phyloP scores from a whole-genome alignment of 495 filamentous ascomycete genomes.

The Hypoxylon rickii region DNA sequence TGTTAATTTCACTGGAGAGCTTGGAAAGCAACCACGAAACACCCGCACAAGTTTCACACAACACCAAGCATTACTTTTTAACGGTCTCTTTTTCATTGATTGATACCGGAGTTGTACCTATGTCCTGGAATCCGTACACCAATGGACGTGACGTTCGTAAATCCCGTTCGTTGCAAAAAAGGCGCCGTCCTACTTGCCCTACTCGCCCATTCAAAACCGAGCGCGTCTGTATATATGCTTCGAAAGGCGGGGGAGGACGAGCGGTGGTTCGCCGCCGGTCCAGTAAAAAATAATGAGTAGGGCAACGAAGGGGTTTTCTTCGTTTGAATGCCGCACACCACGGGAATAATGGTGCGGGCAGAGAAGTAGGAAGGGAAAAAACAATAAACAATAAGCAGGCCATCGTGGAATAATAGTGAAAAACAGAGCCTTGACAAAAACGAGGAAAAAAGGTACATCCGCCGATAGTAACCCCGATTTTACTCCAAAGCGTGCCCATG shows the following conservation, averaged over 20 bases:
- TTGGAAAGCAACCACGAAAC: too few relatives aligned
- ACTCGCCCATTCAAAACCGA: slow-evolving; percentile 11
- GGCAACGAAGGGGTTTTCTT: slow-evolving; percentile 20
- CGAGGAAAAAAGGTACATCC: slow-evolving; percentile 27
- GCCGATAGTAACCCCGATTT: slow-evolving; percentile 34
- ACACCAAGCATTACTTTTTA: slow-evolving; percentile 11
- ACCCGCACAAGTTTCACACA: background rate
- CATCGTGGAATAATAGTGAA: slow-evolving; percentile 34
- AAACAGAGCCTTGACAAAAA: slow-evolving; percentile 40
- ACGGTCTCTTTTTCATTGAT: slow-evolving; percentile 39
- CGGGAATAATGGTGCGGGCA: slow-evolving; percentile 16
- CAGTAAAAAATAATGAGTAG: slow-evolving; percentile 7
- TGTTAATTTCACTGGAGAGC: too few relatives aligned
- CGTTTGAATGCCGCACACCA: slow-evolving; percentile 9
- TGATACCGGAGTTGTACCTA: slow-evolving; percentile 32
- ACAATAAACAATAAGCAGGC: slow-evolving; percentile 35
- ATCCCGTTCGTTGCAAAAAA: slow-evolving; percentile 30
- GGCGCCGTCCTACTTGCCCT: slow-evolving; percentile 20
- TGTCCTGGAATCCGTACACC: slow-evolving; percentile 34
- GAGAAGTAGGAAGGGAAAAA: slow-evolving; percentile 32
- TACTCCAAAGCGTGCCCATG: slow-evolving; percentile 40
- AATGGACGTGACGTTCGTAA: slow-evolving; percentile 43
- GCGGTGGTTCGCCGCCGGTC: slow-evolving; percentile 9
- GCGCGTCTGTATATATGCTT: slow-evolving; percentile 19
- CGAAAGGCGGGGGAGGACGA: slow-evolving; percentile 9